Conservation (phyloP, 306 rosid genomes). For the Dicorynia guianensis region DNA sequence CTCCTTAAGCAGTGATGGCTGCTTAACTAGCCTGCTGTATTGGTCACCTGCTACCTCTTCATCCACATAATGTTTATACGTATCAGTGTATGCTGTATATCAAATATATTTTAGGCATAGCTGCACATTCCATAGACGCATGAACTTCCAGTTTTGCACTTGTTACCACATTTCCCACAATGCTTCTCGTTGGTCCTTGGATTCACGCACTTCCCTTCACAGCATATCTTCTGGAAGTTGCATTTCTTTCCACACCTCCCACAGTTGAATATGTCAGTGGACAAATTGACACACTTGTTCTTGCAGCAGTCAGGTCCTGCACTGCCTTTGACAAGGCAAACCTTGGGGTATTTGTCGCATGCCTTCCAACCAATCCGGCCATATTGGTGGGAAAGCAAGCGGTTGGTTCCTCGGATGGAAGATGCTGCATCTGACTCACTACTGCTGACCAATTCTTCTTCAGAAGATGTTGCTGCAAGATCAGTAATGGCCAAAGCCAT, state of each 20-base stretch:
- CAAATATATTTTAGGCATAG: conserved; percentile 43
- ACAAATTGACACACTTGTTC: conserved; percentile 53
- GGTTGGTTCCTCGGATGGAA: conserved; percentile 39
- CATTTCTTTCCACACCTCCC: conserved; percentile 61
- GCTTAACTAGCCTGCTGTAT: background rate
- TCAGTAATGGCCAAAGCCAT: conserved; percentile 52
- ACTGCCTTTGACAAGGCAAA: conserved; percentile 50
- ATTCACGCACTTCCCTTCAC: conserved; percentile 56
- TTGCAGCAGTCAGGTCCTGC: conserved; percentile 51
- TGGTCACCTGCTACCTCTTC: background rate
- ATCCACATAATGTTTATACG: background rate
- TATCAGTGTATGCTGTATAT: too few species aligned
- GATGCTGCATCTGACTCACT: background rate
- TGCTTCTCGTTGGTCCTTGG: conserved; percentile 44
- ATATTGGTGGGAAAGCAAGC: conserved; percentile 35
- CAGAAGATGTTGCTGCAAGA: conserved; percentile 10
- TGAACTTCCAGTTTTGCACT: conserved; percentile 40
- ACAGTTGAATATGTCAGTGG: conserved; percentile 44
- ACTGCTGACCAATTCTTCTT: background rate
- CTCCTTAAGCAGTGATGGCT: conserved; percentile 12
- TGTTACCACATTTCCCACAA: conserved; percentile 59
- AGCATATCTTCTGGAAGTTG: conserved; percentile 49
- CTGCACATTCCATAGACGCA: conserved; percentile 65
- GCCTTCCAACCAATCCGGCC: conserved; percentile 12
- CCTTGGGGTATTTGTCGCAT: conserved; percentile 48